Base-by-base conservation (phyloP, 495 filamentous ascomycete species). In the Hyaloscypha finlandica region DNA sequence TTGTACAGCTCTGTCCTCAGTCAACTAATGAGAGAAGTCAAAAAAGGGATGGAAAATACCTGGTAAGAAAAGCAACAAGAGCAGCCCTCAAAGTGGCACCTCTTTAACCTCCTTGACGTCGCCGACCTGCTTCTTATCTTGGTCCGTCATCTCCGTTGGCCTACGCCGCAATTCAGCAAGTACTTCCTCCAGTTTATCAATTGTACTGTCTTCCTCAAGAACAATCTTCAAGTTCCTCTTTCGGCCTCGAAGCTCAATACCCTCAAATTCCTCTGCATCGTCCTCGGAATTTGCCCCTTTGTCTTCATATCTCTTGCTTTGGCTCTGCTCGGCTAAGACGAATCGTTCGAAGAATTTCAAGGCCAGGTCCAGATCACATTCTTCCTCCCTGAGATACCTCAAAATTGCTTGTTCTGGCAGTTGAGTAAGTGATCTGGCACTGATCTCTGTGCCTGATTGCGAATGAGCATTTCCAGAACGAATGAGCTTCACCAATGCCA, bases 351-450 rank as follows among this genome's bases (percentile, higher is more conserved):
- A 68, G 32, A 70, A 69, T 0, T 14, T 12, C 6, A 73, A 53
- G 9, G 65, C 64, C 35, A 58, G 42, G 4, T 73, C 65, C 6
- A 73, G 33, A 59, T 65, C 59, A 39, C 71, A 73, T 3, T 59
- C 37, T 29, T 69, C 64, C 19, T 53, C 59, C 20, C 64, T 54
- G 16, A 70, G 59, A 30, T 68, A 68, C 9, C 59, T 31, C 31
- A 66, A 29, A 11, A 73, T 51, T 4, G 71, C 68, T 57, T 67
- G 57, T 59, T 68, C 68, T 16, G 71, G 68, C 8, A 73, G 63
- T 55, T 70, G 68, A 6, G 66, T 57, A 1, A 73, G 54, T 31
- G 59, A 62, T 30, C 71, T 56, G n/a, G 61, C 68, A 66, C 68
- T 73, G n/a, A 66, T 58, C 25, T 56, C 31, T 29, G 16, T 31